These are phyloP conservation scores for Zea luxurians DNA, from an alignment of 176 grass and related monocot species.

Conservation along the genomic window DNA sequence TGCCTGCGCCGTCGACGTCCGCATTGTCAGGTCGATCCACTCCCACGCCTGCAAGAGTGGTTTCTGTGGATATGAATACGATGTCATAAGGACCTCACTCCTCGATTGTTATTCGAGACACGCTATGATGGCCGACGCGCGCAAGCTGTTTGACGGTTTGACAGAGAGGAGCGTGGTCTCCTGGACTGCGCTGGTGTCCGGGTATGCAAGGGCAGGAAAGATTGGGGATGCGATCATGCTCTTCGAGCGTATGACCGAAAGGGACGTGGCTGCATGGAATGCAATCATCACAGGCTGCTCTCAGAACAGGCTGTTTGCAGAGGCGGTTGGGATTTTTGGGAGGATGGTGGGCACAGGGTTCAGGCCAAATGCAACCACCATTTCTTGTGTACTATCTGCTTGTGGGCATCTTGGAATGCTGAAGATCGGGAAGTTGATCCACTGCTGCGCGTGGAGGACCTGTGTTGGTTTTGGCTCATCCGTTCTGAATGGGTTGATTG, in stretches of 20 bases:
- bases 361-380: conserved; percentile 59
- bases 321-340: conserved; percentile 49
- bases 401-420: conserved; percentile 79
- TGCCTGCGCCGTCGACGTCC: conserved; percentile 36
- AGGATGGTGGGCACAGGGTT: conserved; percentile 58
- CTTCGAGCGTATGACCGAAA: conserved; percentile 69
- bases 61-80: conserved; percentile 43
- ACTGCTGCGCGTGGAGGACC: conserved; percentile 58
- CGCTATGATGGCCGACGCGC: conserved; percentile 58
- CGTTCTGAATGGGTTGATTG: conserved; percentile 68
- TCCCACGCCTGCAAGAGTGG: conserved; percentile 53
- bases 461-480: conserved; percentile 53
- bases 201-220: conserved; percentile 57
- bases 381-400: conserved; percentile 61
- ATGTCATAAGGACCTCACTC: conserved; percentile 52
- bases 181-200: conserved; percentile 72
- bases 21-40: conserved; percentile 56
- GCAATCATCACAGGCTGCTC: conserved; percentile 64
- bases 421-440: conserved; percentile 61
- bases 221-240: conserved; percentile 48
- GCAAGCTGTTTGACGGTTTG: conserved; percentile 73
- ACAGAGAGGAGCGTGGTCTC: conserved; percentile 62
- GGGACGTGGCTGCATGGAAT: conserved; percentile 76
- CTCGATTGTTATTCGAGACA: conserved; percentile 71
- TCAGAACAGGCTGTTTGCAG: conserved; percentile 62